Evolutionary conservation across 75 land plant species (phyloP), one percentile per base, ranked within the genome.

Genomic region (Pinus taeda): DNA sequence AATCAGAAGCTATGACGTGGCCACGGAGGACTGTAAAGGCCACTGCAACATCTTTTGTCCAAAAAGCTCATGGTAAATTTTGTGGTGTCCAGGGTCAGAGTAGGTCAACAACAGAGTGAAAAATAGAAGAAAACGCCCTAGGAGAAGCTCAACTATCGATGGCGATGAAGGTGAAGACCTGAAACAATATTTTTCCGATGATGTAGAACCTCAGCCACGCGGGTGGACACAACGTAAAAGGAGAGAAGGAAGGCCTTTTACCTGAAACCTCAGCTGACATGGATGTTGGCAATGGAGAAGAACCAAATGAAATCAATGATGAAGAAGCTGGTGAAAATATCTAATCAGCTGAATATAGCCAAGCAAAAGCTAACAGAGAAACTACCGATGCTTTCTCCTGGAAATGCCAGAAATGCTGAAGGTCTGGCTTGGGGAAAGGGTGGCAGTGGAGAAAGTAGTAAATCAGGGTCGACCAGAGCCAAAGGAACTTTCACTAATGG

Each of bases 1-100:
- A 97, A 84, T 77, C 95, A 73, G 99, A 94, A 80, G 95, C 93
- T 39, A 78, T 94, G 39, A 87, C 89, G 24, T 88, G 82, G 80
- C 86, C 87, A 42, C 80, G 86, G 9, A 82, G 79, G 30, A 85
- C 87, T 77, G 89, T 88, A 8, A 94, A 83, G 83, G 82, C 81
- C 33, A 77, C 87, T 74, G 88, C 88, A 39, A 74, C 90, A 66
- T 87, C 90, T 64, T 85, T 83, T 57, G 77, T 77, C 17, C 84
- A 87, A 67, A 90, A 85, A 75, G 80, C 85, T 29, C 87, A 87
- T 55, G 83, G 84, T 12, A 89, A 76, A 57, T 75, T 66, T 74
- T 79, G 83, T 7, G 74, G 63, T 74, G 83, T 74, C 22, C 81
- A 87, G 39, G 73, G 79, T 37, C 84, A 83, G 59, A 84, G 78